phyloP scores from a whole-genome alignment of 1,139 yeast species.

The Yamadazyma dushanensis region DNA sequence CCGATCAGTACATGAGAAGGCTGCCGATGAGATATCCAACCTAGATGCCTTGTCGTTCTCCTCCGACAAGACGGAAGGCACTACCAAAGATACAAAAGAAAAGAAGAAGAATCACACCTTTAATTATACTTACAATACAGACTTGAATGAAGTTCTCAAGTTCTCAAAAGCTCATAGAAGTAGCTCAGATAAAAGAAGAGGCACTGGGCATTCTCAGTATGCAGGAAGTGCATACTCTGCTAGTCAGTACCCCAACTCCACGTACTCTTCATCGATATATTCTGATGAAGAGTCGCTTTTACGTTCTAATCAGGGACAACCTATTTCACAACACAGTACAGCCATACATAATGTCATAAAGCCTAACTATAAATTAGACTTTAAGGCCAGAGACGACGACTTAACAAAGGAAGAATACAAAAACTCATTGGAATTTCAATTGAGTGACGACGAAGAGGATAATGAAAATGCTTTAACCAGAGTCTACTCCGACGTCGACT shows the following conservation, averaged over 20 bases:
- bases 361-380: constrained; percentile 8
- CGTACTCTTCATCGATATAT: constrained; percentile 7
- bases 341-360: background rate
- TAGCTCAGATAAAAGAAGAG: background rate
- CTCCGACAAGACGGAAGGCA: constrained; percentile 11
- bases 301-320: background rate
- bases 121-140: constrained; percentile 14
- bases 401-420: constrained; percentile 1
- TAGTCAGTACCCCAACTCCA: constrained; percentile 4
- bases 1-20: constrained; percentile 4
- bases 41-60: constrained; percentile 14
- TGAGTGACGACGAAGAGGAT: constrained; percentile 11
- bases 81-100: constrained; percentile 1
- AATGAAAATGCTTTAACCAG: constrained; percentile 16
- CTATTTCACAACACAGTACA: background rate
- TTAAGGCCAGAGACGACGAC: background rate
- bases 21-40: constrained; percentile 16
- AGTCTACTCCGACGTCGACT: constrained; percentile 20
- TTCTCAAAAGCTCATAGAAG: constrained; percentile 5
- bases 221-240: constrained; percentile 5
- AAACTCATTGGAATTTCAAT: constrained; percentile 8
- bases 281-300: constrained; percentile 5
- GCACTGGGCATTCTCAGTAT: too few relatives aligned
- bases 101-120: constrained; percentile 8
- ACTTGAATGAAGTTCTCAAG: constrained; percentile 14